These are phyloP conservation scores for Heracleum sosnowskyi DNA, from an alignment of 129 eudicot species.

Conservation along the genomic window DNA sequence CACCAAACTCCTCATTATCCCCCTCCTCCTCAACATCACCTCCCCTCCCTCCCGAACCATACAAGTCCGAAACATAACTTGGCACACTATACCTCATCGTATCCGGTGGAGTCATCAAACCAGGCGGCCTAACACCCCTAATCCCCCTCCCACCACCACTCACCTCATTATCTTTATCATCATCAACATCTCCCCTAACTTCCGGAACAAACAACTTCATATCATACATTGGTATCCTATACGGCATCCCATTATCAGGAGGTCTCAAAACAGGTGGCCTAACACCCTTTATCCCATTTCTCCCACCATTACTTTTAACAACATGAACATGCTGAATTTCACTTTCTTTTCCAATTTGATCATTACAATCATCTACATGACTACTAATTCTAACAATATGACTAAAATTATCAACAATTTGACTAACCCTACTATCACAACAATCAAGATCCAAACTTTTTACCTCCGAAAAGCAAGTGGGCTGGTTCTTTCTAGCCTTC, in stretches of 20 bases:
- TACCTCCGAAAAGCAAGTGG: background rate
- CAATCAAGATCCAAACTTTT: background rate
- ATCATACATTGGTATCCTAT: background rate
- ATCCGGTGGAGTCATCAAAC: background rate
- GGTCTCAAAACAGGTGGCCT: constrained; percentile 1
- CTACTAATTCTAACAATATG: background rate
- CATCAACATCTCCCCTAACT: background rate
- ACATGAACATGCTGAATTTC: background rate
- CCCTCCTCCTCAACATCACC: background rate
- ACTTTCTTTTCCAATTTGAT: background rate
- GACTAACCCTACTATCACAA: background rate
- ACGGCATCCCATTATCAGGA: background rate
- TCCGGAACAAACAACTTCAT: background rate
- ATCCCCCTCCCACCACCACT: background rate
- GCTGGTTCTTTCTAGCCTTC: background rate
- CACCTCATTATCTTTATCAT: background rate
- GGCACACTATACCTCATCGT: background rate
- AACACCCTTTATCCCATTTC: constrained; percentile 2
- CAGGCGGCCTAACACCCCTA: constrained; percentile 1
- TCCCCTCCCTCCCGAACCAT: background rate
- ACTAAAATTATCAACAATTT: background rate
- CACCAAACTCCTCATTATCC: background rate
- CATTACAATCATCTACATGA: background rate
- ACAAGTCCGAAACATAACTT: background rate
- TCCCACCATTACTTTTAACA: background rate